These are phyloP conservation scores for Aegilops speltoides DNA, from an alignment of 176 grass and related monocot genomes.

Conservation along the genomic window DNA sequence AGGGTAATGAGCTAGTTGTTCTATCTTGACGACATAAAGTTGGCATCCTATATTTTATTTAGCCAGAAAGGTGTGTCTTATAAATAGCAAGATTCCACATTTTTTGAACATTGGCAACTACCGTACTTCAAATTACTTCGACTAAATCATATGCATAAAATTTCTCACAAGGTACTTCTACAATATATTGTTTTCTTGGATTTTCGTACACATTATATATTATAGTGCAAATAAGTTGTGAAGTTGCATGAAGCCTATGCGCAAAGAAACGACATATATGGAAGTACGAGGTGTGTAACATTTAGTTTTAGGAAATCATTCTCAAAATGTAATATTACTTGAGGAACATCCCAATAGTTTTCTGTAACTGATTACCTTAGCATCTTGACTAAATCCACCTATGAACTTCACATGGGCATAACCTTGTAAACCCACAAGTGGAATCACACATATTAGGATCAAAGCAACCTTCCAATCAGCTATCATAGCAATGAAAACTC, in stretches of 20 bases:
- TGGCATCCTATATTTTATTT: not conserved
- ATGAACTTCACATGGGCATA: constrained; percentile 80
- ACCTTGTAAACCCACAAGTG: constrained; percentile 66
- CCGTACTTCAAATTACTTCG: not conserved
- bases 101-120: not conserved
- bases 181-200: not conserved
- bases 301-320: not conserved
- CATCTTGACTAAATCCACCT: constrained; percentile 68
- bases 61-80: not conserved
- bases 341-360: not conserved
- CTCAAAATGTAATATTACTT: not conserved
- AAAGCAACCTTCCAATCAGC: constrained; percentile 72
- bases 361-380: constrained; percentile 57
- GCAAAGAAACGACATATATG: not conserved
- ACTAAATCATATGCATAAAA: not conserved
- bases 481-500: constrained; percentile 56
- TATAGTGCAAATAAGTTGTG: not conserved
- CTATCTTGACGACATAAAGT: not conserved
- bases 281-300: not conserved
- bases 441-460: constrained; percentile 59
- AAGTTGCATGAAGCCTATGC: not conserved
- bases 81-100: not conserved
- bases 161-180: not conserved
- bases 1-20: not conserved
- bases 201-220: not conserved